Evolutionary conservation across 1,139 yeast species (phyloP).

Genomic region (Candida tunisiensis): DNA sequence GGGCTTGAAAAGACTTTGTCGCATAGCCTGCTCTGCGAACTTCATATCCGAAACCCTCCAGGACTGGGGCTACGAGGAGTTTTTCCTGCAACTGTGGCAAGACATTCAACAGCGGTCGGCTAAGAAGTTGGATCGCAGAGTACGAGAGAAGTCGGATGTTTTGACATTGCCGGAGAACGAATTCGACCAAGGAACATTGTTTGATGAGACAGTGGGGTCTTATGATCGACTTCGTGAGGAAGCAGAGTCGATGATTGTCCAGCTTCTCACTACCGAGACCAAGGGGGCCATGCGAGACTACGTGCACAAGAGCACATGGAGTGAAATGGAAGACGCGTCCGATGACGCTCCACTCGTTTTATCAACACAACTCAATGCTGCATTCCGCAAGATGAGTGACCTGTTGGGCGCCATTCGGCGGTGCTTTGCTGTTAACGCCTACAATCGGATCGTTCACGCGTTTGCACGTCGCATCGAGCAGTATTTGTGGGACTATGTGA

Average conservation of each 20-base stretch:
- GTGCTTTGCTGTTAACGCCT: no score
- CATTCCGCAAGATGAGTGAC: slow-evolving; percentile 5
- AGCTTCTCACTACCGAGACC: slow-evolving; percentile 34
- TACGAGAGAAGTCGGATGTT: slow-evolving; percentile 7
- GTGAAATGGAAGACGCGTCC: slow-evolving; percentile 22
- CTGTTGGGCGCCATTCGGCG: no score
- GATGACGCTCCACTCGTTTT: slow-evolving; percentile 6
- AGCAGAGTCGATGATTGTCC: slow-evolving; percentile 25
- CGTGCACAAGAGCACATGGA: slow-evolving; percentile 22
- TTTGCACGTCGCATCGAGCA: slow-evolving; percentile 32
- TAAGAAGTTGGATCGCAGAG: background rate
- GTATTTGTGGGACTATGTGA: slow-evolving; percentile 37
- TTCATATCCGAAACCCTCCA: slow-evolving; percentile 35
- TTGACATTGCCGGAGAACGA: no score
- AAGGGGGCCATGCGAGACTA: slow-evolving; percentile 34
- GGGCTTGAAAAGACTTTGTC: slow-evolving; percentile 38
- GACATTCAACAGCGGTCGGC: slow-evolving; percentile 8
- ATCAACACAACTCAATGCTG: background rate
- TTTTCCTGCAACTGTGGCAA: slow-evolving; percentile 47
- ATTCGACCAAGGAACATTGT: slow-evolving; percentile 30
- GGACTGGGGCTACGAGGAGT: slow-evolving; percentile 47
- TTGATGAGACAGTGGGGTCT: slow-evolving; percentile 34
- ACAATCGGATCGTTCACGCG: slow-evolving; percentile 11
- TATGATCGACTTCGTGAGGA: slow-evolving; percentile 26
- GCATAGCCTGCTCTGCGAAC: slow-evolving; percentile 43